Evolutionary conservation across 768 basidiomycete genomes (phyloP), one percentile per base, ranked within the genome.

Genomic region (Termitomyces titanicus): DNA sequence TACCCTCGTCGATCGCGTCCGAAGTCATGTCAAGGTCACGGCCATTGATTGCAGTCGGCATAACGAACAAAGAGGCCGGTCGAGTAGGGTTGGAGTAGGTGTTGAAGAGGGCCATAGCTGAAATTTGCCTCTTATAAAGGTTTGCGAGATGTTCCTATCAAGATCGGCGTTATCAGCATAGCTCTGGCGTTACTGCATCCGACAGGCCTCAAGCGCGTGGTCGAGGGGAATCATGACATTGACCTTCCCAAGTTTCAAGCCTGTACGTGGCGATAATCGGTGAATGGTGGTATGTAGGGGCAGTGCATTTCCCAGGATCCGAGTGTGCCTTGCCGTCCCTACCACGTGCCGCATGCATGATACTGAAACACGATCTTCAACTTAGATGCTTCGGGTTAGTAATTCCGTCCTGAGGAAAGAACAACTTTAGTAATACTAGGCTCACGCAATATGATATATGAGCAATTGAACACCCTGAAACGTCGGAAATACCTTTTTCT

Each of bases 1-100:
- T 29, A 60, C 59, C 59, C 54, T 51, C 47, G 43, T 60, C 59
- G 15, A 60, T 54, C 24, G 53, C 55, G 31, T 60, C 59, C 35
- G 59, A 60, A 38, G 55, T 56, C 15, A 24, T 22, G 17, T 56
- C 55, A 34, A 56, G 49, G n/a, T 56, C 55, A 51, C 13, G 44
- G 27, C 55, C 55, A 35, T 10, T 51, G 8, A 51, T 11, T 35
- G 38, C 25, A 10, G 47, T 38, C 13, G 54, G 47, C 54, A 55
- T 55, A 13, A 3, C 12, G 5, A 37, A 31, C 22, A 22, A 15
- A 7, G 18, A 24, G 13, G 7, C 3, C 3, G n/a, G 17, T 27
- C 9, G 24, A 27, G 10, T 35, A 6, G 22, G 5, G 17, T 38
- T 38, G 12, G 7, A 8, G 17, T 17, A 17, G 47, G 10, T 22